These are phyloP conservation scores for Microdochium bolleyi DNA, from an alignment of 2,329 filamentous ascomycete genomes.

Conservation along the genomic window DNA sequence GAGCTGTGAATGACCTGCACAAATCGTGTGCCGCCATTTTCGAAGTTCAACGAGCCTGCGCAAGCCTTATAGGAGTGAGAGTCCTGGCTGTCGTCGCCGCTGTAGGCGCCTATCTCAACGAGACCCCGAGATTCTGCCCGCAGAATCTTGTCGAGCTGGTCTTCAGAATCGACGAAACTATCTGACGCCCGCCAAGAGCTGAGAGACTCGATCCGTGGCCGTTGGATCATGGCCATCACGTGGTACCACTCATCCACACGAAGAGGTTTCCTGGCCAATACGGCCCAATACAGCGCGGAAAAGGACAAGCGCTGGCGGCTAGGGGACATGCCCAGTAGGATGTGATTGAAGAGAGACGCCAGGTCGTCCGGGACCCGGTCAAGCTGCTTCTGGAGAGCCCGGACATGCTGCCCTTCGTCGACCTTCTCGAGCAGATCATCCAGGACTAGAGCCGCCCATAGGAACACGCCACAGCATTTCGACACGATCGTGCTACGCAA, in stretches of 20 bases:
- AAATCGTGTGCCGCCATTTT: neutral
- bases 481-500: neutral
- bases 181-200: neutral
- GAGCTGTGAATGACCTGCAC: neutral
- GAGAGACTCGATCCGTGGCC: neutral
- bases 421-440: neutral
- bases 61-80: neutral
- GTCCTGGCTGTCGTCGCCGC: neutral
- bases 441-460: neutral
- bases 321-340: neutral
- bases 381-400: neutral
- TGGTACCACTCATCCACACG: neutral
- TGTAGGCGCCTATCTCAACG: neutral
- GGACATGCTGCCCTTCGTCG: neutral
- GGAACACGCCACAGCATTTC: neutral
- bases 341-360: neutral
- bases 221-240: neutral
- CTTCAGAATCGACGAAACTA: neutral
- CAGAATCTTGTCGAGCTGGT: neutral
- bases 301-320: neutral
- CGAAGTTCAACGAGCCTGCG: neutral
- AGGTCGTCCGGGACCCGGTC: neutral
- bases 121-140: neutral
- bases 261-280: neutral
- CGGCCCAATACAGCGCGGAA: neutral